A percentile compares a stretch with the other conserved stretches of the same genome.
phyloP scores from a whole-genome alignment of 345 rosid species.

The Adansonia digitata region DNA sequence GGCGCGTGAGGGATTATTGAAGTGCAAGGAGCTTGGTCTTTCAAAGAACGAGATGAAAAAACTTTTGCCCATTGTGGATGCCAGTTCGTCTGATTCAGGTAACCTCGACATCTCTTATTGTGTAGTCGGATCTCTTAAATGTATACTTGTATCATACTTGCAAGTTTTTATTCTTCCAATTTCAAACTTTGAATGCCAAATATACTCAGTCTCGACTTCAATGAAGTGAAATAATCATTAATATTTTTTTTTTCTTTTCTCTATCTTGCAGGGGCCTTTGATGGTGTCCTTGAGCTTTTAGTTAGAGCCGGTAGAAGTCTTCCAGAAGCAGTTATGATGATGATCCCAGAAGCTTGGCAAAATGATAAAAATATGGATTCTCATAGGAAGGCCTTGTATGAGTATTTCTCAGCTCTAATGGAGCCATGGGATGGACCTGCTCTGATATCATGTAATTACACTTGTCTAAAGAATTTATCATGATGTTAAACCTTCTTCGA shows the following conservation, averaged over 20 bases:
- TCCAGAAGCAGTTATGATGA: constrained; percentile 99
- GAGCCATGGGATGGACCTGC: constrained; percentile 99
- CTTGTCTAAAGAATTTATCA: background rate
- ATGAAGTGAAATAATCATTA: background rate
- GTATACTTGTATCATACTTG: background rate
- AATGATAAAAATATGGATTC: constrained; percentile 97
- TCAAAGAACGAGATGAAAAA: constrained; percentile 84
- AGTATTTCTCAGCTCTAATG: constrained; percentile 90
- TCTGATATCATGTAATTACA: constrained; percentile 82
- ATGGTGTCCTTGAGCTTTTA: constrained; percentile 98
- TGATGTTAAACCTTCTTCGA: background rate
- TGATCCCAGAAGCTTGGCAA: constrained; percentile 99
- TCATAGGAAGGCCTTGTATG: constrained; percentile 65
- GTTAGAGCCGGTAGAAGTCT: constrained; percentile 98
- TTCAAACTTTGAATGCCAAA: background rate
- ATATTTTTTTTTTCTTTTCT: background rate
- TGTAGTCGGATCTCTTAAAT: background rate
- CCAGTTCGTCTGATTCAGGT: constrained; percentile 99
- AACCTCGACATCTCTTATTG: background rate
- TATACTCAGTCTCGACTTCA: background rate
- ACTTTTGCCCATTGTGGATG: constrained; percentile 96
- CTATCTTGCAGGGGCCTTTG: constrained; percentile 70
- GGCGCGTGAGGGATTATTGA: constrained; percentile 96
- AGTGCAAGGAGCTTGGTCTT: constrained; percentile 91
- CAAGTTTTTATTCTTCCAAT: background rate